Conservation (phyloP, 768 basidiomycete species). For the Tylopilus vinaceipallidus region DNA sequence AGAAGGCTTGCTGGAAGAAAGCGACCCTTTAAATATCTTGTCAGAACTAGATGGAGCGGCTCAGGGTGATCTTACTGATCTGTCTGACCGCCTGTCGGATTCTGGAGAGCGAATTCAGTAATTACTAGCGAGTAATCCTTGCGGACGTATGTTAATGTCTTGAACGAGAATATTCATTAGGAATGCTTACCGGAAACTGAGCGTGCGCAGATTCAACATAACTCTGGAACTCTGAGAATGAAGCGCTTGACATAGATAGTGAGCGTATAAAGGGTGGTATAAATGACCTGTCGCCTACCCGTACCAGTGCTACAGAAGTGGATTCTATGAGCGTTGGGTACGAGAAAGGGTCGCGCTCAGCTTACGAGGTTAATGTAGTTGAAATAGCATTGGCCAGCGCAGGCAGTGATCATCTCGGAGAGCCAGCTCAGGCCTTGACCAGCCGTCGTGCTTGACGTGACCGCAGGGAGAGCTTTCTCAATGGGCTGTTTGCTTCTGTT, state of each 20-base stretch:
- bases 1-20: constrained; percentile 34
- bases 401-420: constrained; percentile 34
- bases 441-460: constrained; percentile 32
- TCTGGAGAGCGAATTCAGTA: constrained; percentile 34
- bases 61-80: constrained; percentile 24
- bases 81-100: constrained; percentile 30
- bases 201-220: constrained; percentile 27
- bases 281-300: constrained; percentile 16
- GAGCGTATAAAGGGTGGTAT: background rate
- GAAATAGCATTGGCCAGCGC: constrained; percentile 34
- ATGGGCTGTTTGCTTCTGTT: constrained; percentile 24
- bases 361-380: constrained; percentile 37
- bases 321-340: background rate
- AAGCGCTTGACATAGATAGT: constrained; percentile 15
- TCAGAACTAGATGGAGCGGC: background rate
- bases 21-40: constrained; percentile 19
- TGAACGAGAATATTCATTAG: too few species aligned
- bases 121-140: constrained; percentile 28
- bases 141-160: constrained; percentile 1
- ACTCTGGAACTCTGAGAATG: constrained; percentile 30
- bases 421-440: constrained; percentile 38
- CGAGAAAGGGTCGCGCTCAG: background rate
- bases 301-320: constrained; percentile 27
- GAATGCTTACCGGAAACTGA: constrained; percentile 26
- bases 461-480: constrained; percentile 38